These are phyloP conservation scores for Nakaseomyces nivariensis DNA, from an alignment of 1,139 yeast genomes.

Conservation along the genomic window DNA sequence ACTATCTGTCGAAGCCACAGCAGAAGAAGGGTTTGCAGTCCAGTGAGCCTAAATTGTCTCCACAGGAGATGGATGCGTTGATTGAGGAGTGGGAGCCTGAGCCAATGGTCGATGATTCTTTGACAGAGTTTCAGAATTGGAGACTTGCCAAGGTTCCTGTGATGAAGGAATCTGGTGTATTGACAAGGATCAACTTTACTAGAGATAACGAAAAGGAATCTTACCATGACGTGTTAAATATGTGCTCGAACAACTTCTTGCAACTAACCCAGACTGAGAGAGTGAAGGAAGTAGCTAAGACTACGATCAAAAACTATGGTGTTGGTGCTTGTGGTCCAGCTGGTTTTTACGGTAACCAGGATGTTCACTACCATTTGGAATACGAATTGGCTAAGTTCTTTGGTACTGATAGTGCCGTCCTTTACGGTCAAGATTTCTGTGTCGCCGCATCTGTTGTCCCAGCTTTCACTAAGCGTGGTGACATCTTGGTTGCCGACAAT, in stretches of 20 bases:
- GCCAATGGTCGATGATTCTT: conserved; percentile 52
- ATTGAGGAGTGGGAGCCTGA: conserved; percentile 89
- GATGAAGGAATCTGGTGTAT: conserved; percentile 44
- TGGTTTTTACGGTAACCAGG: conserved; percentile 93
- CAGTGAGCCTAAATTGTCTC: conserved; percentile 54
- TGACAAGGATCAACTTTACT: conserved; percentile 38
- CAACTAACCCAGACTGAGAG: conserved; percentile 41
- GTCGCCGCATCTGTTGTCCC: conserved; percentile 96
- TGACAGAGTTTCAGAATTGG: conserved; percentile 43
- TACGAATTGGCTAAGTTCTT: conserved; percentile 64
- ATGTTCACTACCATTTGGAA: conserved; percentile 76
- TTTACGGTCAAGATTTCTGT: conserved; percentile 89
- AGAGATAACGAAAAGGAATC: conserved; percentile 23
- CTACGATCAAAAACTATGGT: conserved; percentile 60
- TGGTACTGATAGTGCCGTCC: conserved; percentile 66
- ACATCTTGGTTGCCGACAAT: conserved; percentile 78
- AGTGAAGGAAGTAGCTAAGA: conserved; percentile 47
- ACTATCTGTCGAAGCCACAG: conserved; percentile 60
- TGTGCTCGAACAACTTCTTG: conserved; percentile 56
- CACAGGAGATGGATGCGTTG: conserved; percentile 69
- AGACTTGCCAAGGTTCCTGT: conserved; percentile 54
- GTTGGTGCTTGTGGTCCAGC: conserved; percentile 99
- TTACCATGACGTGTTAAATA: conserved; percentile 41
- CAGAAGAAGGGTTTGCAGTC: conserved; percentile 72
- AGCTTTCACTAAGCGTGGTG: conserved; percentile 92